A percentile compares a stretch with the other conserved stretches of the same genome.
Conservation (phyloP, 1,284 basidiomycete genomes). For the Trichosporon inkin region DNA sequence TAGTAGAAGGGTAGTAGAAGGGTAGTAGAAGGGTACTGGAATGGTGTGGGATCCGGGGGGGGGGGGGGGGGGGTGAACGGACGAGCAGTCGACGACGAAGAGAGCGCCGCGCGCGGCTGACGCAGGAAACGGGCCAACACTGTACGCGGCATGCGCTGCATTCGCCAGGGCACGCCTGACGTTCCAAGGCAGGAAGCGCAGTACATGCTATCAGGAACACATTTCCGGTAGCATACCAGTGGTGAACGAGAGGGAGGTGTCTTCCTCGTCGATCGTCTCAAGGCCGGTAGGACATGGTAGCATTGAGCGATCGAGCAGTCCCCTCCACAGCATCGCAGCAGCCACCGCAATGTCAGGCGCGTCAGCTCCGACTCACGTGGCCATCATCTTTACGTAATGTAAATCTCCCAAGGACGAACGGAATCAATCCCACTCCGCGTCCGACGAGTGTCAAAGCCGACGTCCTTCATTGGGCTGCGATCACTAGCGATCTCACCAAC, state of each 20-base stretch:
- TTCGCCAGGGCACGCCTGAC: too few relatives aligned
- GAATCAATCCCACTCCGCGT: slow-evolving; percentile 12
- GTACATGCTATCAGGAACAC: too few relatives aligned
- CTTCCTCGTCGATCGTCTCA: too few relatives aligned
- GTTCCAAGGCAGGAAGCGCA: too few relatives aligned
- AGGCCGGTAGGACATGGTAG: too few relatives aligned
- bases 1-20: not conserved
- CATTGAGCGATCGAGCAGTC: too few relatives aligned
- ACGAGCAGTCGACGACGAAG: too few relatives aligned
- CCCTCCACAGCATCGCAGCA: too few relatives aligned
- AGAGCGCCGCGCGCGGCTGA: too few relatives aligned
- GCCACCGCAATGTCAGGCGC: not conserved
- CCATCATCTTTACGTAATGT: slow-evolving; percentile 2
- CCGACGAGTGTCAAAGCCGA: slow-evolving; percentile 12
- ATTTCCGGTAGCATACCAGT: too few relatives aligned
- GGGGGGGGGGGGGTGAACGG: not conserved
- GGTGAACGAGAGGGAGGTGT: too few relatives aligned
- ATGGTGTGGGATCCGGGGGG: not conserved
- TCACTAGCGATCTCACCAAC: slow-evolving; percentile 8
- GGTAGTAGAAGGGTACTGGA: not conserved
- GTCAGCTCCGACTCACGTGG: not conserved
- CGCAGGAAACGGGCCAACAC: not conserved
- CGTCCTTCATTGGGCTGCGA: slow-evolving; percentile 16
- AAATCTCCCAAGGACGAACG: not conserved
- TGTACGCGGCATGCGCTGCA: too few relatives aligned